Base-by-base conservation (phyloP, 768 basidiomycete species). In the Russula compacta region DNA sequence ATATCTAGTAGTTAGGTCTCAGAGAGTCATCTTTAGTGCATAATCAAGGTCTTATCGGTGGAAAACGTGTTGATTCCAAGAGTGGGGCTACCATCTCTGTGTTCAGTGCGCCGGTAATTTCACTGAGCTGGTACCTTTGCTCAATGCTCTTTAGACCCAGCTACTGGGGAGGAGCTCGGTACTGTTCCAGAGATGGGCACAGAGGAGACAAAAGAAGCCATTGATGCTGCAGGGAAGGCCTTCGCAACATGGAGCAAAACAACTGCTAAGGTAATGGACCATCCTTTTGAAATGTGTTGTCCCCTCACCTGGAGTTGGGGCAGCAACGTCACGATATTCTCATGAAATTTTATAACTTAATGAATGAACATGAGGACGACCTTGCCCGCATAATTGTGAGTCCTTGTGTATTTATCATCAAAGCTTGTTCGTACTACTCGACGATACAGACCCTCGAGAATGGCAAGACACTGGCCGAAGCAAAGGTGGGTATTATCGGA, bases 181-280 rank as follows among this genome's bases (percentile, higher is more conserved):
- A 85, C 82, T 0, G 79, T 95, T 32, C 91, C 94, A 4, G 95
- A 98, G 70, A 90, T 97, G 87, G 89, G 87, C 10, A 70, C 90
- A 47, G 78, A 79, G 32, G 93, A 98, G 73, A 89, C 92, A 10
- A 84, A 85, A 67, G 77, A 83, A 64, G 97, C 95, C 32, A 93
- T 98, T 63, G 76, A 83, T 19, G 88, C 88, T 12, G 97, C 97
- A 10, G 73, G 77, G 6, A 81, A 77, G 51, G 91, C 95, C 0
- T 92, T 98, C 73, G 81, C 83, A 66, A 79, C 83, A 0, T 99
- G 92, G 92, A 83, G 88, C 66, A 84, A 78, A 69, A 95, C 93
- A 33, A 90, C 91, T 1, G 87, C 90, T 24, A 94, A 92, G 78
- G 90, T 91, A 55, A 60, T 39, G 74, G 42, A 4, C 33, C 17